Conservation (phyloP, 345 rosid species). For the Turnera subulata region DNA sequence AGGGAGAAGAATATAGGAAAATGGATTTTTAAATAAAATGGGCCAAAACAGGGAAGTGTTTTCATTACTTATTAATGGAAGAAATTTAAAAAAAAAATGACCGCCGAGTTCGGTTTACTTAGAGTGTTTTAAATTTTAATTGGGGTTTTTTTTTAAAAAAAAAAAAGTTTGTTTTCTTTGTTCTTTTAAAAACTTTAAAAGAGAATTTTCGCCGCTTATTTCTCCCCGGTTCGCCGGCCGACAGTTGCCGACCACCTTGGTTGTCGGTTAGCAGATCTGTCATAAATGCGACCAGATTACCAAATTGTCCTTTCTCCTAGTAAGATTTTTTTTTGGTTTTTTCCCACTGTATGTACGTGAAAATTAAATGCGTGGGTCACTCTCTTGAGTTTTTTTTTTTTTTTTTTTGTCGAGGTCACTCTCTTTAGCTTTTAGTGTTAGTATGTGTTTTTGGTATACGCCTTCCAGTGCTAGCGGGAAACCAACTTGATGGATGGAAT, state of each 20-base stretch:
- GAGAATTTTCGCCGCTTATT: slow-evolving; percentile 28
- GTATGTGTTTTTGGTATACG: no score
- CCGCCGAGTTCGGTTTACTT: no score
- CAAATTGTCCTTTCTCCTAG: slow-evolving; percentile 22
- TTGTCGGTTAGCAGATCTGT: slow-evolving; percentile 46
- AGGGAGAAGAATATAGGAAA: slow-evolving; percentile 3
- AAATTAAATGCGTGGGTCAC: not conserved
- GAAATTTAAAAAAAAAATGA: not conserved
- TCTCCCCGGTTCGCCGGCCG: slow-evolving; percentile 52
- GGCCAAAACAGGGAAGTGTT: no score
- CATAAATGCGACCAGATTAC: slow-evolving; percentile 26
- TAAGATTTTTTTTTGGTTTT: not conserved
- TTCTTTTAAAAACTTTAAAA: slow-evolving; percentile 7
- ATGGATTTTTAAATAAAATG: not conserved
- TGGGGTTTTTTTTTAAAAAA: no score
- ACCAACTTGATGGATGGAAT: no score
- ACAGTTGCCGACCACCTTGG: slow-evolving; percentile 57
- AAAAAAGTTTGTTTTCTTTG: slow-evolving; percentile 1
- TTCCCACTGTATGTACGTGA: no score
- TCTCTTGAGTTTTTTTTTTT: not conserved
- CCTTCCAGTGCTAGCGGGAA: no score
- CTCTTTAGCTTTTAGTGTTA: no score
- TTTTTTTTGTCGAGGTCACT: not conserved
- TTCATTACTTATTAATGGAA: not conserved
- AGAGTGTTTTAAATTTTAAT: no score